These are phyloP conservation scores for Prunus yedoensis DNA, from an alignment of 331 rosid species.

Conservation along the genomic window DNA sequence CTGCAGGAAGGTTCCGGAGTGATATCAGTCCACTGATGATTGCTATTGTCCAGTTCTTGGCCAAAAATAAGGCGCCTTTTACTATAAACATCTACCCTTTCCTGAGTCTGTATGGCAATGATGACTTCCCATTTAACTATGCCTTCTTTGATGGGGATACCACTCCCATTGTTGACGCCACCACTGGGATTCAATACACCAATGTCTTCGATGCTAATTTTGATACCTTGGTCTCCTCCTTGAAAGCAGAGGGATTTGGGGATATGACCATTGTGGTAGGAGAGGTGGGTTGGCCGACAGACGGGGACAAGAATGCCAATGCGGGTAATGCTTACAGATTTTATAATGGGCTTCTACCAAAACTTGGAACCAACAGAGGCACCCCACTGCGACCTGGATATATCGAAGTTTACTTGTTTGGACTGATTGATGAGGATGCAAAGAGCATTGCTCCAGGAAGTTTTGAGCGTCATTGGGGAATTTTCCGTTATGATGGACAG, in stretches of 20 bases:
- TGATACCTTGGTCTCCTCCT: conserved; percentile 78
- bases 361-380: conserved; percentile 68
- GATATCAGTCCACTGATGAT: conserved; percentile 75
- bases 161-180: conserved; percentile 49
- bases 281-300: conserved; percentile 98
- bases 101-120: conserved; percentile 82
- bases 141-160: conserved; percentile 85
- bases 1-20: conserved; percentile 72
- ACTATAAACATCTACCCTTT: conserved; percentile 90
- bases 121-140: conserved; percentile 71
- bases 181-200: conserved; percentile 58
- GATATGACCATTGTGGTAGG: conserved; percentile 74
- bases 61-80: conserved; percentile 73
- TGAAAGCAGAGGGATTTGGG: conserved; percentile 59
- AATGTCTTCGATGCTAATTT: conserved; percentile 90
- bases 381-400: conserved; percentile 74
- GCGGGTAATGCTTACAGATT: conserved; percentile 65
- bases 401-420: conserved; percentile 81
- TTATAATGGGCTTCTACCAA: conserved; percentile 70
- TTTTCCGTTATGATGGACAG: conserved; percentile 76
- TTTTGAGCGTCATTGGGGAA: conserved; percentile 94
- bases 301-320: conserved; percentile 88
- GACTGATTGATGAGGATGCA: conserved; percentile 75
- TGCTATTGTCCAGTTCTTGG: conserved; percentile 62
- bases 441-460: conserved; percentile 80